Conservation (phyloP, 2,329 filamentous ascomycete genomes). For the Grosmannia serpens region DNA sequence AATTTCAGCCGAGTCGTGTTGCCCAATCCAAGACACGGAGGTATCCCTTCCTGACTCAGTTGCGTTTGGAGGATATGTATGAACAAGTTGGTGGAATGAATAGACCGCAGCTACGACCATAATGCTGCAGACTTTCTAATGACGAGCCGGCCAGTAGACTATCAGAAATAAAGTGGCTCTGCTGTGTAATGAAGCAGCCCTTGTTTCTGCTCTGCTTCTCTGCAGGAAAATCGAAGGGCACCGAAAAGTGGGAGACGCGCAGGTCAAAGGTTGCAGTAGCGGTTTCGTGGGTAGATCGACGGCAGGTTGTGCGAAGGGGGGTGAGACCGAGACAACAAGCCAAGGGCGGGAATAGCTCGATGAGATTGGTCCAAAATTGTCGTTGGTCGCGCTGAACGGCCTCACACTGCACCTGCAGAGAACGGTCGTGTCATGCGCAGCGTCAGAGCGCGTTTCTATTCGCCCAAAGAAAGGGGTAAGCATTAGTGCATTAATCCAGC, state of each 20-base stretch:
- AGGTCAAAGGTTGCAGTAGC: neutral
- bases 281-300: neutral
- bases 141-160: neutral
- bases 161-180: neutral
- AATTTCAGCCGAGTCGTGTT: neutral
- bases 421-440: constrained; percentile 1
- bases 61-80: neutral
- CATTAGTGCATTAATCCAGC: neutral
- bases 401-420: neutral
- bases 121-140: neutral
- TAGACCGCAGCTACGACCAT: neutral
- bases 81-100: neutral
- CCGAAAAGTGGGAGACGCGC: neutral
- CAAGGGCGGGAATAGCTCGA: neutral
- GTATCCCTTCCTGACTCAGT: neutral
- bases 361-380: neutral
- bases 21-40: neutral
- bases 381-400: neutral
- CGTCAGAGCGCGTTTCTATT: neutral
- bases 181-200: neutral
- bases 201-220: neutral
- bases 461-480: neutral
- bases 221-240: neutral
- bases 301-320: neutral
- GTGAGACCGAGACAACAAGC: neutral